Evolutionary conservation across 73 alveolate species (phyloP).

Genomic region (Halteria grandinella): DNA sequence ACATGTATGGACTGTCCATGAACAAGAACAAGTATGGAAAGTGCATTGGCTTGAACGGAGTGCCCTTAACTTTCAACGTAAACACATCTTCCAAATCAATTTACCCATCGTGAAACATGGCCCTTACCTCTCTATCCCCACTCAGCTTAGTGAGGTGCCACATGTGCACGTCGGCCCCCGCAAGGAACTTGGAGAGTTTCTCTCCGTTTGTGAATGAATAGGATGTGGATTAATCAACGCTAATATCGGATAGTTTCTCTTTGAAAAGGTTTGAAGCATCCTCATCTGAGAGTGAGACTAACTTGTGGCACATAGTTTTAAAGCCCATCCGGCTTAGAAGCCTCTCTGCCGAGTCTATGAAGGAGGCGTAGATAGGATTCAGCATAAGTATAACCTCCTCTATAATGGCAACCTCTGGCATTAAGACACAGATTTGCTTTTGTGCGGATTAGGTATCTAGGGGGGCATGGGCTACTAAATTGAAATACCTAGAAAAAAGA

Average conservation of each 20-base stretch:
- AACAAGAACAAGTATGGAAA: constrained; percentile 44
- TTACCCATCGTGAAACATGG: constrained; percentile 3
- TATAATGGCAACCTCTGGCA: constrained; percentile 48
- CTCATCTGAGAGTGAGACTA: not conserved
- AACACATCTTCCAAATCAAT: constrained; percentile 34
- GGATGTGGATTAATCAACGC: too few species aligned
- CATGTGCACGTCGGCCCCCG: constrained; percentile 8
- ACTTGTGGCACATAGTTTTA: constrained; percentile 12
- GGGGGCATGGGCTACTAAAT: constrained; percentile 42
- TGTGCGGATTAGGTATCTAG: constrained; percentile 4
- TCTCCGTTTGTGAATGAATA: too few species aligned
- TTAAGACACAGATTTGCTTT: constrained; percentile 30
- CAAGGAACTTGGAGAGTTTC: not conserved
- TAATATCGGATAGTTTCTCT: constrained; percentile 14
- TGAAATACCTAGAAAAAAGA: constrained; percentile 37
- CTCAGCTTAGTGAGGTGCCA: constrained; percentile 26
- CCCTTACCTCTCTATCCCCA: constrained; percentile 46
- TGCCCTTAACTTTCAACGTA: not conserved
- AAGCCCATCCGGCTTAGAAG: constrained; percentile 43
- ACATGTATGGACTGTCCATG: constrained; percentile 51
- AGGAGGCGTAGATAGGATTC: constrained; percentile 41
- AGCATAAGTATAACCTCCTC: constrained; percentile 44
- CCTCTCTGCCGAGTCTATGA: not conserved
- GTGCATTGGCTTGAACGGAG: constrained; percentile 49
- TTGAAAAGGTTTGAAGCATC: constrained; percentile 1